Conservation (phyloP, 202 grass and related monocot genomes). For the Cymbopogon flexuosus region DNA sequence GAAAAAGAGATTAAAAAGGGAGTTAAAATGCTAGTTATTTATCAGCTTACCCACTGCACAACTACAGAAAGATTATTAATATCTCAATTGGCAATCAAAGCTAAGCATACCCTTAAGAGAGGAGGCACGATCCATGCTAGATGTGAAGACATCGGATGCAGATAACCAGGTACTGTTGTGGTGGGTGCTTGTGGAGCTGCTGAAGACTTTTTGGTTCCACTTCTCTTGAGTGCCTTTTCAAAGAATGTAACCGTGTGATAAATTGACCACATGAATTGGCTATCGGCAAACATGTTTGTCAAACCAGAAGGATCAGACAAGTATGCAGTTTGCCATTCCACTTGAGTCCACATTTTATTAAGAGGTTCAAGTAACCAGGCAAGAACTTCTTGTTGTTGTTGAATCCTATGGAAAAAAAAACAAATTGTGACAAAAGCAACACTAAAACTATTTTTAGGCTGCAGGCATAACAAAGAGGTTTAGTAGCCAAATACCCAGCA, state of each 20-base stretch:
- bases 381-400: conserved; percentile 95
- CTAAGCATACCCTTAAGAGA: conserved; percentile 68
- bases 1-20: conserved; percentile 24
- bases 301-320: conserved; percentile 76
- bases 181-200: conserved; percentile 38
- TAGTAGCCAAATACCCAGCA: conserved; percentile 56
- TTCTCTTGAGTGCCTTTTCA: conserved; percentile 92
- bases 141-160: conserved; percentile 89
- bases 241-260: conserved; percentile 90
- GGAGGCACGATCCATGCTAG: conserved; percentile 93
- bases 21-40: conserved; percentile 2
- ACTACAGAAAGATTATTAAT: conserved; percentile 14
- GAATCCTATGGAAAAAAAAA: conserved; percentile 53
- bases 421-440: conserved; percentile 11
- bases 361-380: conserved; percentile 92
- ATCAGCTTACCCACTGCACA: conserved; percentile 22
- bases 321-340: conserved; percentile 89
- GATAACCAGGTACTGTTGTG: conserved; percentile 41
- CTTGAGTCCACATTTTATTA: conserved; percentile 76
- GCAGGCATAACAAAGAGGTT: conserved; percentile 16
- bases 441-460: conserved; percentile 16
- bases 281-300: conserved; percentile 60
- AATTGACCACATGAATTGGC: conserved; percentile 96
- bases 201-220: conserved; percentile 66
- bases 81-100: conserved; percentile 12